phyloP scores from a whole-genome alignment of 2,329 filamentous ascomycete species.

The Tolypocladium cylindrosporum region DNA sequence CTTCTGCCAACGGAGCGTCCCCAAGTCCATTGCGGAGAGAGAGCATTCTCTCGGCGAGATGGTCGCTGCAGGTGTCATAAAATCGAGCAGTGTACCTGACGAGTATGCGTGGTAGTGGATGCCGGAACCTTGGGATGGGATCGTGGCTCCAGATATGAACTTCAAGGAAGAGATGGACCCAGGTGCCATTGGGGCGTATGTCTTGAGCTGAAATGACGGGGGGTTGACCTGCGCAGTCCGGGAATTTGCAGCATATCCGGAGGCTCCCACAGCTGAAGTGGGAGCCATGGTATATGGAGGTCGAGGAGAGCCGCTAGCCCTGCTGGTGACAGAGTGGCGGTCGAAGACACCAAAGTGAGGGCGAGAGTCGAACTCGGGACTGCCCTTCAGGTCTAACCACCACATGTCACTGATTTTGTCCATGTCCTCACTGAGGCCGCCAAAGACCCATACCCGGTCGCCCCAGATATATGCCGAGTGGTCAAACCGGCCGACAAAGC shows the following conservation, averaged over 20 bases:
- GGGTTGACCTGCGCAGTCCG: conserved; percentile 57
- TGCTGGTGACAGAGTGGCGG: conserved; percentile 29
- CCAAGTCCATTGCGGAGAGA: conserved; percentile 78
- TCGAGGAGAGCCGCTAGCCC: conserved; percentile 39
- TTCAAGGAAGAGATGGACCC: conserved; percentile 83
- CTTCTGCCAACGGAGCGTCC: conserved; percentile 85
- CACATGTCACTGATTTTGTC: conserved; percentile 92
- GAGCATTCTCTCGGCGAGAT: conserved; percentile 83
- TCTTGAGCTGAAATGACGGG: conserved; percentile 54
- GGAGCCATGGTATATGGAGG: conserved; percentile 40
- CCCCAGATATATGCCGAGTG: conserved; percentile 90
- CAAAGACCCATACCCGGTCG: conserved; percentile 92
- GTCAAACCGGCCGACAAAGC: conserved; percentile 89
- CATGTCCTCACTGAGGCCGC: conserved; percentile 90
- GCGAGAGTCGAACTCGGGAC: conserved; percentile 68
- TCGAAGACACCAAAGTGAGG: conserved; percentile 47
- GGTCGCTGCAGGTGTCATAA: conserved; percentile 84
- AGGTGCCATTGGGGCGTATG: conserved; percentile 75
- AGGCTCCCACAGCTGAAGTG: conserved; percentile 43
- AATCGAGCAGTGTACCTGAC: conserved; percentile 84
- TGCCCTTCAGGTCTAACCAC: conserved; percentile 93
- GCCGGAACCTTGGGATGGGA: conserved; percentile 81
- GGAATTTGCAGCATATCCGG: conserved; percentile 59
- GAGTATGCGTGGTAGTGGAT: conserved; percentile 95
- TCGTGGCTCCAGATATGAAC: conserved; percentile 70